Evolutionary conservation across 345 rosid genomes (phyloP), one percentile per base, ranked within the genome.

Genomic region (Psidium guajava): DNA sequence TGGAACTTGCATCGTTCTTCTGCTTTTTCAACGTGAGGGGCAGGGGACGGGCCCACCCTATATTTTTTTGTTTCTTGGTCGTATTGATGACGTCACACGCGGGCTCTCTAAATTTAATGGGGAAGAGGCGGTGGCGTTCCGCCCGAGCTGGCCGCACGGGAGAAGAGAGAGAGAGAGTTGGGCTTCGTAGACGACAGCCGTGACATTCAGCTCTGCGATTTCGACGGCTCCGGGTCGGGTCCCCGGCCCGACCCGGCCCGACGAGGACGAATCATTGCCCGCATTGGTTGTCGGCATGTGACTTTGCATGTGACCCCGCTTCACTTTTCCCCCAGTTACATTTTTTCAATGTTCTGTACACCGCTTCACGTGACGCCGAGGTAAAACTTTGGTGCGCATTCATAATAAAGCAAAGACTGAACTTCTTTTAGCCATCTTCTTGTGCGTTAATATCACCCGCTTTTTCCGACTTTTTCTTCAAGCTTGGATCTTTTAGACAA

Each of bases 221-320:
- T 50, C 52, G 77, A 47, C 7, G 52, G 42, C 10, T 11, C 51
- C 47, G 49, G 82, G 57, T 52, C 44, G 44, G 44, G 44, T 3
- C 36, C 44, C 22, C 6, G 75, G 10, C 11, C 40, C 13, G 83
- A 5, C 21, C 83, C n/a, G 55, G 25, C 51, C 80, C 21, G 57
- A 27, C 20, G 32, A 5, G 18, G 9, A 25, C 11, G 53, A 53
- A 42, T 85, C 21, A 85, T 55, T 55, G 83, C 32, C 36, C 36
- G 87, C 87, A 85, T 52, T 82, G 87, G 82, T 85, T 85, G 32
- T 42, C 81, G 81, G 81, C 84, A 82, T 40, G 87, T 32, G 83
- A 61, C 69, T 82, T 36, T 20, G 75, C 75, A 64, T 64, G 75
- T 64, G 75, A 64, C 75, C 75, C 42, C 22, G 73, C 59, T 24